These are phyloP conservation scores for Botrytis cinerea DNA, from an alignment of 2,329 filamentous ascomycete genomes.

Conservation along the genomic window DNA sequence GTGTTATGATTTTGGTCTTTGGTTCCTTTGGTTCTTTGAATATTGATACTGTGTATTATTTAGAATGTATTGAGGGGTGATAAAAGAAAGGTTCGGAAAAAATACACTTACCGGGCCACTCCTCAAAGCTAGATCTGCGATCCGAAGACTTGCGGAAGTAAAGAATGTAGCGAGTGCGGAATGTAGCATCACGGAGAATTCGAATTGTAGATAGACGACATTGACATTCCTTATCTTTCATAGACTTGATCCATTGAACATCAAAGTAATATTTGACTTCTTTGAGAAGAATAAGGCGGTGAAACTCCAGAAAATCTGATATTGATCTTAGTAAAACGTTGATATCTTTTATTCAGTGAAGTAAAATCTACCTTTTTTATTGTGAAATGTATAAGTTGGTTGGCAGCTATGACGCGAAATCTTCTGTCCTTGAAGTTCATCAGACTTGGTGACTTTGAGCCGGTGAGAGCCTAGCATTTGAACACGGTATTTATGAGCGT, in stretches of 20 bases:
- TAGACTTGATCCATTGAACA: neutral
- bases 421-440: neutral
- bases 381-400: neutral
- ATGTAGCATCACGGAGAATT: neutral
- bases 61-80: no score
- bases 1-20: neutral
- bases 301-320: neutral
- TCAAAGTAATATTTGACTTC: neutral
- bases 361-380: neutral
- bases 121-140: neutral
- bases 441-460: neutral
- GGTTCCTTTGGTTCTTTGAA: neutral
- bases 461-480: neutral
- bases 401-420: neutral
- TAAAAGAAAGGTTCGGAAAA: neutral
- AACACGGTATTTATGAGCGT: neutral
- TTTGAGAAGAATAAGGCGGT: neutral
- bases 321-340: neutral
- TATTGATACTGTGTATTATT: neutral
- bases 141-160: neutral
- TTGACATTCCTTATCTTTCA: neutral
- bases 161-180: neutral
- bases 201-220: neutral
- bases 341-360: fast-evolving
- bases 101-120: neutral